Evolutionary conservation across 495 filamentous ascomycete species (phyloP), one percentile per base, ranked within the genome.

Genomic region (Talaromyces wortmannii): DNA sequence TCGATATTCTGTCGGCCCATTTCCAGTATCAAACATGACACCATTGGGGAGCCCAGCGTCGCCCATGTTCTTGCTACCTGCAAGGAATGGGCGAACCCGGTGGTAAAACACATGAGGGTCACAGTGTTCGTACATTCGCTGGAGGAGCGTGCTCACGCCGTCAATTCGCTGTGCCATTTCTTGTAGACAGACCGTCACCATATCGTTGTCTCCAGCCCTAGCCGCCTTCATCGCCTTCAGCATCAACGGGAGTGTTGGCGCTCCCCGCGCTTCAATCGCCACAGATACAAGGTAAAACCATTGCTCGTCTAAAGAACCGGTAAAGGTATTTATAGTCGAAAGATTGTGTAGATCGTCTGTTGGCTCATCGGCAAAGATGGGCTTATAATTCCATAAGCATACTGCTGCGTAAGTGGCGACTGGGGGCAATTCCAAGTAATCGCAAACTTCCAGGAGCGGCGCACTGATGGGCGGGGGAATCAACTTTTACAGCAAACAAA

Each of bases 271-370:
- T 72, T 98, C 94, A 59, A 98, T 96, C 58, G 92, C 94, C 12
- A 97, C 88, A 0, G 92, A 96, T 45, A 97, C 81, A 7, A 97
- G 77, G 65, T 96, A 97, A 66, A 99, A 99, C 94, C 94, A 97
- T 59, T 95, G 94, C 66, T 99, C 94, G 66, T 99, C 94, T 13
- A 95, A 72, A 5, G 90, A 90, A 33, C 95, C 94, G n/a, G 95
- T 97, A 67, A 97, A 92, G 15, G 94, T 96, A 54, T 83, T 80
- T 56, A 96, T 76, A 10, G 88, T 91, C 23, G 87, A 82, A 44
- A 99, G 77, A 61, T 97, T 97, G 55, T 90, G 79, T 33, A 96
- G 78, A 48, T 84, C 82, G 61, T 92, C 89, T 45, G 92, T 82
- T 12, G 82, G 81, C 63, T 95, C 90, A 56, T 87, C 81, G 43